A percentile compares a stretch with the other conserved stretches of the same genome.
phyloP scores from a whole-genome alignment of 208 protist species.

The Acanthamoeba sp. region DNA sequence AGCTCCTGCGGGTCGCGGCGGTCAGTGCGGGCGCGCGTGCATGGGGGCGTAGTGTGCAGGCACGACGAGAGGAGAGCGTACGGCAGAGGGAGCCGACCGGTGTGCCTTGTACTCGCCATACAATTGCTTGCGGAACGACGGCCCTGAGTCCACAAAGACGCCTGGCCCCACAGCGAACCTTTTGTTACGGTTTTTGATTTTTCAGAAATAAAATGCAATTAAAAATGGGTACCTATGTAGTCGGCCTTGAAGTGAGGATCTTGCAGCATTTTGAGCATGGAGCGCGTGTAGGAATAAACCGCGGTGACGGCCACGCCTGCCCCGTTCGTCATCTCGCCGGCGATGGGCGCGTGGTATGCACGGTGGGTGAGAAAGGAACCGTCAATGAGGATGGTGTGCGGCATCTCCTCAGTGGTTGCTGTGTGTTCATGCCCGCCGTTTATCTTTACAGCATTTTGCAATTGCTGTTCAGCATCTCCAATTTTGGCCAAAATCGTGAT shows the following conservation, averaged over 20 bases:
- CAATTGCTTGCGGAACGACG: slow-evolving; percentile 57
- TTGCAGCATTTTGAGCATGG: slow-evolving; percentile 51
- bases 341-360: slow-evolving; percentile 33
- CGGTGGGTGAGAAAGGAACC: slow-evolving; percentile 37
- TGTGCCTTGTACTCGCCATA: slow-evolving; percentile 61
- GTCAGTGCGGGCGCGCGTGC: too few species aligned
- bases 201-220: background rate
- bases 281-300: slow-evolving; percentile 39
- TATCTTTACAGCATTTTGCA: background rate
- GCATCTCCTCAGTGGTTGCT: background rate
- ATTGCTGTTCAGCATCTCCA: too few species aligned
- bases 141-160: slow-evolving; percentile 41
- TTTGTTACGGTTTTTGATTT: background rate
- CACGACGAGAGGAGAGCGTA: background rate
- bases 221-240: background rate
- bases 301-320: slow-evolving; percentile 32
- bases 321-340: background rate
- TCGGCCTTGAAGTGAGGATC: slow-evolving; percentile 15
- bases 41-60: too few species aligned
- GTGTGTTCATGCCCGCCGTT: background rate
- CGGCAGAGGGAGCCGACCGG: background rate
- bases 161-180: background rate
- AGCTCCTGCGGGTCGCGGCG: background rate
- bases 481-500: too few species aligned
- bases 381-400: slow-evolving; percentile 56